These are phyloP conservation scores for Verticillium dahliae DNA, from an alignment of 2,329 filamentous ascomycete genomes.

Conservation along the genomic window DNA sequence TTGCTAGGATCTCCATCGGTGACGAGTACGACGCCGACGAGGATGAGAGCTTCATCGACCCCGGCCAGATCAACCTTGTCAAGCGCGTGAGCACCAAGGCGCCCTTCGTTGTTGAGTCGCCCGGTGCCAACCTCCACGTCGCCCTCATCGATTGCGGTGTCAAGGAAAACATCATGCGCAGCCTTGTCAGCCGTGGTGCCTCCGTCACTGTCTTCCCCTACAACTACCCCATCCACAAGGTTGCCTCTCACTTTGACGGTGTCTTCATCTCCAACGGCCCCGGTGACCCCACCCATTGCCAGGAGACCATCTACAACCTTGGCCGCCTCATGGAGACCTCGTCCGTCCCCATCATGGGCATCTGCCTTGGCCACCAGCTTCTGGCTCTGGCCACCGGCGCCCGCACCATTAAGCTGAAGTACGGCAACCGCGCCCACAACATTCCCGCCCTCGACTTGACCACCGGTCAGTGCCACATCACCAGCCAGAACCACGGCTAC, in stretches of 20 bases:
- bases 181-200: slow-evolving; percentile 83
- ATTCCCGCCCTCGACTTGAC: slow-evolving; percentile 92
- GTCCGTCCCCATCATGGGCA: slow-evolving; percentile 90
- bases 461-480: slow-evolving; percentile 97
- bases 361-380: slow-evolving; percentile 95
- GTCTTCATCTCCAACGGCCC: slow-evolving; percentile 99
- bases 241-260: slow-evolving; percentile 94
- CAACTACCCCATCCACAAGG: slow-evolving; percentile 97
- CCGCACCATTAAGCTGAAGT: slow-evolving; percentile 94
- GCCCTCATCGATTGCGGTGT: slow-evolving; percentile 97
- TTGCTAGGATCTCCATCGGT: slow-evolving; percentile 88
- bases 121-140: slow-evolving; percentile 78
- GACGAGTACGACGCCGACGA: slow-evolving; percentile 98
- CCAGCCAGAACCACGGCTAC: slow-evolving; percentile 97
- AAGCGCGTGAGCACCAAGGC: slow-evolving; percentile 96
- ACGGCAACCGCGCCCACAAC: slow-evolving; percentile 98
- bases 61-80: slow-evolving; percentile 93
- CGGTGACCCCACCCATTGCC: slow-evolving; percentile 95
- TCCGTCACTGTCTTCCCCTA: slow-evolving; percentile 93
- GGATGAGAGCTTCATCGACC: slow-evolving; percentile 92
- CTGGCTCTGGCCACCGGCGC: slow-evolving; percentile 85
- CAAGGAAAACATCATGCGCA: slow-evolving; percentile 98
- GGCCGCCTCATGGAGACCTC: slow-evolving; percentile 85
- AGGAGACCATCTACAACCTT: slow-evolving; percentile 89
- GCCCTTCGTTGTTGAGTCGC: slow-evolving; percentile 88